Percentiles rank a stretch among this genome's conserved stretches.
Evolutionary conservation across 345 rosid genomes (phyloP).

Genomic region (Moricandia moricandioides): DNA sequence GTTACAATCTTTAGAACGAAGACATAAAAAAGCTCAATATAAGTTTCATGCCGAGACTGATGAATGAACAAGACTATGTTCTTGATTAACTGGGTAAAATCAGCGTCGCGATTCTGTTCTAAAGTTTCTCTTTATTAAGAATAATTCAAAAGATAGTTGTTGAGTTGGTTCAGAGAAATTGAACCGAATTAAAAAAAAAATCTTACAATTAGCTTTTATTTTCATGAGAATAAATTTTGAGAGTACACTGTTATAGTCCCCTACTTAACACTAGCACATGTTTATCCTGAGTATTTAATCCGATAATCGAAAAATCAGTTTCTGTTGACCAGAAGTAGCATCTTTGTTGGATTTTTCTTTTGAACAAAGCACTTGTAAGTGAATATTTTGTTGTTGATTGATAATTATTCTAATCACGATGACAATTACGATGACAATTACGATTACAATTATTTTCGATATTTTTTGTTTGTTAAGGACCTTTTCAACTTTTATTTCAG

Average conservation of each 20-base stretch:
- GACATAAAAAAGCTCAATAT: neutral
- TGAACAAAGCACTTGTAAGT: neutral
- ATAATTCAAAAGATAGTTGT: neutral
- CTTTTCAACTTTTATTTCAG: neutral
- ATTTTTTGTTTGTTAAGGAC: neutral
- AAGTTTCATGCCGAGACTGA: conserved; percentile 13
- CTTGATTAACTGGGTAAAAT: neutral
- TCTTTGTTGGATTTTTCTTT: neutral
- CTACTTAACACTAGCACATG: neutral
- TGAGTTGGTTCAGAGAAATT: neutral
- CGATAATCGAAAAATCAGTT: neutral
- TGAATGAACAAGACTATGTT: neutral
- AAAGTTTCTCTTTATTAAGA: neutral
- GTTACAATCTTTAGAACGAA: conserved; percentile 13
- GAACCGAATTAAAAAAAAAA: neutral
- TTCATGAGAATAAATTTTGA: neutral
- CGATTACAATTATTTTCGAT: no score
- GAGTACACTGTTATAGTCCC: neutral
- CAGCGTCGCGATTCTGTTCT: conserved; percentile 3
- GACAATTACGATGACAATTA: no score
- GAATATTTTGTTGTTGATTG: neutral
- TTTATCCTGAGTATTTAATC: neutral
- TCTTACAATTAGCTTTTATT: neutral
- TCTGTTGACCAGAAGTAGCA: neutral
- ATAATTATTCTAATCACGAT: neutral